A percentile compares a stretch with the other conserved stretches of the same genome.
Conservation (phyloP, 75 land plant species). For the Azolla pinnata region DNA sequence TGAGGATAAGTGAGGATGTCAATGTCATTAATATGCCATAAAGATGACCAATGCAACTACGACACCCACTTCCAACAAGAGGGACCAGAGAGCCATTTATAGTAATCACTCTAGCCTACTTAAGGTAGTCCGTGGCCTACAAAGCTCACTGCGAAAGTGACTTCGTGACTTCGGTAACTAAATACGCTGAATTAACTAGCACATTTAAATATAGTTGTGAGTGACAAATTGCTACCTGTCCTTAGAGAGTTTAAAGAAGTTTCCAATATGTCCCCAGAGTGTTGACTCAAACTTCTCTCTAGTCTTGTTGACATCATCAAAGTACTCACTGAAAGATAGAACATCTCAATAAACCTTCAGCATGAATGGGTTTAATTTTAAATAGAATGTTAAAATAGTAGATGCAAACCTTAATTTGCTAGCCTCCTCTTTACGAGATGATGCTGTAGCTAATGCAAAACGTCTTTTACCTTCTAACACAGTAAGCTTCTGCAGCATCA, state of each 20-base stretch:
- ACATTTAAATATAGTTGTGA: too few relatives aligned
- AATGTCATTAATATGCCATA: too few relatives aligned
- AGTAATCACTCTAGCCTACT: too few relatives aligned
- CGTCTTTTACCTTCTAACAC: conserved; percentile 89
- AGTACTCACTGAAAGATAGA: conserved; percentile 69
- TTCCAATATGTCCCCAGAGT: conserved; percentile 77
- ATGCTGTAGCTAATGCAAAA: conserved; percentile 94
- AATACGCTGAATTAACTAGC: too few relatives aligned
- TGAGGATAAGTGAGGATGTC: too few relatives aligned
- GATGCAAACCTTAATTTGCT: conserved; percentile 59
- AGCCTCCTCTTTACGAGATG: conserved; percentile 88
- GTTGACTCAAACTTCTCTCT: conserved; percentile 96
- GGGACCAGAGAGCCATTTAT: too few relatives aligned
- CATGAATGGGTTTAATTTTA: not conserved
- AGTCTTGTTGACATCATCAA: conserved; percentile 86
- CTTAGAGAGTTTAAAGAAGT: conserved; percentile 75
- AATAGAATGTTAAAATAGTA: conserved; percentile 1
- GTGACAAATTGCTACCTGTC: too few relatives aligned
- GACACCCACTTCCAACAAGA: too few relatives aligned
- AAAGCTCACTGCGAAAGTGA: too few relatives aligned
- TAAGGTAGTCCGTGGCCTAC: too few relatives aligned
- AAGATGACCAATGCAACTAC: too few relatives aligned
- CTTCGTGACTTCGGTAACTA: too few relatives aligned
- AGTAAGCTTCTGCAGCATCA: conserved; percentile 56
- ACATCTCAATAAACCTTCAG: not conserved